Evolutionary conservation across 257 asterid genomes (phyloP).

Genomic region (Nicotiana tomentosiformis): DNA sequence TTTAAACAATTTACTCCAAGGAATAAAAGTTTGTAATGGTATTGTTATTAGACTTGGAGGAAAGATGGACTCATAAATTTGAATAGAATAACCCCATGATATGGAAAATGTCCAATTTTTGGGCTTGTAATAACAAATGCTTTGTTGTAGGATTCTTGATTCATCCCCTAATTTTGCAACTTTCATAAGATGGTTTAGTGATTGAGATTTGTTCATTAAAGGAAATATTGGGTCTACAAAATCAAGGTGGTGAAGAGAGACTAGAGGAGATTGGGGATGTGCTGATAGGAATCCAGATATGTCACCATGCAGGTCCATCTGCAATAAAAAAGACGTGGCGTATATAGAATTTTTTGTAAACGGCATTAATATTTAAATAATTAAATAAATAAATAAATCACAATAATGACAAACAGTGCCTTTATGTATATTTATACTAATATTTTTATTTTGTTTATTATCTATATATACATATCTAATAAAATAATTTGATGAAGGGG

Average conservation of each 20-base stretch:
- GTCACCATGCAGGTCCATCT: constrained; percentile 38
- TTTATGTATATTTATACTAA: no score
- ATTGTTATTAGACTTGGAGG: constrained; percentile 36
- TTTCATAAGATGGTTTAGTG: constrained; percentile 32
- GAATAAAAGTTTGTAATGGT: constrained; percentile 27
- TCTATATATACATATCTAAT: no score
- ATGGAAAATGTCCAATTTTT: constrained; percentile 40
- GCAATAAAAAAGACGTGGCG: background rate
- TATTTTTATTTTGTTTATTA: no score
- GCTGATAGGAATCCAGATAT: constrained; percentile 39
- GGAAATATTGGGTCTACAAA: constrained; percentile 44
- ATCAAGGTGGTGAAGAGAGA: constrained; percentile 50
- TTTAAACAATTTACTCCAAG: constrained; percentile 15
- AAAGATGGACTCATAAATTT: constrained; percentile 23
- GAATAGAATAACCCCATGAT: constrained; percentile 51
- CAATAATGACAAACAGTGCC: no score
- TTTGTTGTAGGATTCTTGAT: constrained; percentile 38
- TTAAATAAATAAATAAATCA: no score
- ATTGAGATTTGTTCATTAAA: constrained; percentile 21
- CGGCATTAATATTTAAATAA: no score
- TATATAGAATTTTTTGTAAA: no score
- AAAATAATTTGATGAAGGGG: no score
- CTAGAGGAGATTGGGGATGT: constrained; percentile 37
- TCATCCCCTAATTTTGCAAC: constrained; percentile 25
- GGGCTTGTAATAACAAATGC: constrained; percentile 29